Evolutionary conservation across 2,329 filamentous ascomycete species (phyloP).

Genomic region (Arthroderma uncinatum): DNA sequence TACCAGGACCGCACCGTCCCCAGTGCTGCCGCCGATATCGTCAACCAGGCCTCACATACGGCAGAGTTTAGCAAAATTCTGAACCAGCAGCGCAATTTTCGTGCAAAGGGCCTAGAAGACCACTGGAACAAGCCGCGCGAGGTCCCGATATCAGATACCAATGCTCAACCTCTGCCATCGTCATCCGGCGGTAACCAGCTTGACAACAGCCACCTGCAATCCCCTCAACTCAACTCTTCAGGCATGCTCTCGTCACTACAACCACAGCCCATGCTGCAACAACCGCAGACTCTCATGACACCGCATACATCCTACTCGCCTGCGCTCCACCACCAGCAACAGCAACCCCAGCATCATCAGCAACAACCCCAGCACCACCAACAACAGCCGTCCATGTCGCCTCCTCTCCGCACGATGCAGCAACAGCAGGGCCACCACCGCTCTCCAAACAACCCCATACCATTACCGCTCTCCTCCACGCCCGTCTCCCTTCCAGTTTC

Average conservation of each 20-base stretch:
- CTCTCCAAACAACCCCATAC: conserved; percentile 56
- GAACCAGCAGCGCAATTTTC: conserved; percentile 66
- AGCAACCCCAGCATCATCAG: not conserved
- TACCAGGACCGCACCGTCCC: conserved; percentile 81
- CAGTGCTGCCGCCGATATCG: conserved; percentile 63
- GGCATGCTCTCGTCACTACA: conserved; percentile 27
- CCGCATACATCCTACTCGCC: conserved; percentile 55
- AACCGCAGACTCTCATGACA: conserved; percentile 37
- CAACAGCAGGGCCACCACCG: conserved; percentile 49
- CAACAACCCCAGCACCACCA: not conserved
- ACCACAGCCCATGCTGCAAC: conserved; percentile 31
- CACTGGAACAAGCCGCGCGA: conserved; percentile 79
- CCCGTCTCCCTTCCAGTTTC: conserved; percentile 27
- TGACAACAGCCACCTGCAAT: conserved; percentile 23
- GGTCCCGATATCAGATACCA: conserved; percentile 47
- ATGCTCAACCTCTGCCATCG: conserved; percentile 28
- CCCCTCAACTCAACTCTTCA: conserved; percentile 27
- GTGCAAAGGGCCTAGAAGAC: conserved; percentile 66
- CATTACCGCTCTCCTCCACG: conserved; percentile 45
- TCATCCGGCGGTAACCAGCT: conserved; percentile 21
- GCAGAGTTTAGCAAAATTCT: conserved; percentile 83
- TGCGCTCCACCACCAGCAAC: conserved; percentile 42
- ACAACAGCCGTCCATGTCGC: conserved; percentile 58
- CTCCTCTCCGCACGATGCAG: conserved; percentile 59
- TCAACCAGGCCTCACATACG: conserved; percentile 76